Percentiles rank a stretch among this genome's conserved stretches.
These are phyloP conservation scores for Haplosporangium gracile DNA, from an alignment of 192 early-diverging fungal genomes.

Conservation along the genomic window DNA sequence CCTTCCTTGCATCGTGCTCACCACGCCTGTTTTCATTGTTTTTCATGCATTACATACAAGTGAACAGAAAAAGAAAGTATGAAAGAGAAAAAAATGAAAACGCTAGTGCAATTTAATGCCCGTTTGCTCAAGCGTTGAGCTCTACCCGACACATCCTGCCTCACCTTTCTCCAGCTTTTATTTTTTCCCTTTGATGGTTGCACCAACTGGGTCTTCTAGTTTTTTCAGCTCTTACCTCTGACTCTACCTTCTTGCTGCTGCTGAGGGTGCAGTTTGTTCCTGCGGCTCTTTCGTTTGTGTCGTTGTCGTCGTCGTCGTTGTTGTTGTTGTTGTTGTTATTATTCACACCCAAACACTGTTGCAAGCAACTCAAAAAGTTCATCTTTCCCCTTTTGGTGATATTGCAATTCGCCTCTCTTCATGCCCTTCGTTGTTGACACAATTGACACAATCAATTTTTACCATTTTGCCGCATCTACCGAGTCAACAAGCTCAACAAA, in stretches of 20 bases:
- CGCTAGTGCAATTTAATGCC: background rate
- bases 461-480: background rate
- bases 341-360: background rate
- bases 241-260: background rate
- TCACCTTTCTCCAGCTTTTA: background rate
- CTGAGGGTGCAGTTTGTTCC: background rate
- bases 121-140: background rate
- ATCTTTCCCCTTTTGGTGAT: conserved; percentile 19
- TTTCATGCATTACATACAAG: background rate
- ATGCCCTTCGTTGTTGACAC: background rate
- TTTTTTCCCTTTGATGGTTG: background rate
- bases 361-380: background rate
- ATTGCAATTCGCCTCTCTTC: background rate
- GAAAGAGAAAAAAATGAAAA: background rate
- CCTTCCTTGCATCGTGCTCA: background rate
- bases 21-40: background rate
- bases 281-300: background rate
- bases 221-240: background rate
- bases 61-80: background rate
- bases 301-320: no score
- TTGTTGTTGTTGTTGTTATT: background rate
- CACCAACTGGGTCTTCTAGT: background rate
- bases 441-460: background rate
- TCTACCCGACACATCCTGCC: background rate
- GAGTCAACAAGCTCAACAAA: background rate